Base-by-base conservation (phyloP, 495 filamentous ascomycete species). In the Ascodesmis nigricans region DNA sequence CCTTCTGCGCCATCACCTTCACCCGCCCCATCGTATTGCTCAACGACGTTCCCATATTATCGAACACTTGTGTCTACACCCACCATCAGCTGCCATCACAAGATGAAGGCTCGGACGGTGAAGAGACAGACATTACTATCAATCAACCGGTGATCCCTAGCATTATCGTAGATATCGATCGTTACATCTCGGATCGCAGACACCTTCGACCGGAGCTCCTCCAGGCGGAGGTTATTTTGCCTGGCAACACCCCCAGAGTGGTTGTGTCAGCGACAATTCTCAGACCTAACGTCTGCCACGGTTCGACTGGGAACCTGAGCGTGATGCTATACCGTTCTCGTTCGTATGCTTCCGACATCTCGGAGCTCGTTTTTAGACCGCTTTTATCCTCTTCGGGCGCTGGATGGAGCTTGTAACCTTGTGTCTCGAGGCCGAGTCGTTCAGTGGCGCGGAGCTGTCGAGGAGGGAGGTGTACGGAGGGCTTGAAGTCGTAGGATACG, bases 121-220 rank as follows among this genome's bases (percentile, higher is more conserved):
- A 21, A 9, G 3, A 34, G 33, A 58, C 69, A 11, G 67, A 91
- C 81, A 27, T 78, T 79, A 45, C 68, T 65, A 53, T 95, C 81
- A 38, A 97, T 77, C 18, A 87, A 64, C 33, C 74, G 68, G 49
- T 92, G 83, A 47, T 75, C 68, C 24, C 78, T 66, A 24, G 87
- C 87, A 51, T 82, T 77, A 58, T 93, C 82, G 59, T 93, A 91
- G 53, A 97, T 97, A 58, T 95, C 79, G 28, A 93, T 71, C n/a
- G 87, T 97, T n/a, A 97, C 81, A 44, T 73, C 73, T 48, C 83
- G 82, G 33, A 97, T 66, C 21, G 81, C 79, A 28, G 78, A 78
- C 20, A 93, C 80, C 56, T 97, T 97, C 17, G 66, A 64, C 10
- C 78, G 73, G 15, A 97, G 74, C 47, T 90, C 82, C 46, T 81